Percentiles rank a stretch among this genome's conserved stretches.
phyloP scores from a whole-genome alignment of 1,139 yeast genomes.

The Diutina neorugosa region DNA sequence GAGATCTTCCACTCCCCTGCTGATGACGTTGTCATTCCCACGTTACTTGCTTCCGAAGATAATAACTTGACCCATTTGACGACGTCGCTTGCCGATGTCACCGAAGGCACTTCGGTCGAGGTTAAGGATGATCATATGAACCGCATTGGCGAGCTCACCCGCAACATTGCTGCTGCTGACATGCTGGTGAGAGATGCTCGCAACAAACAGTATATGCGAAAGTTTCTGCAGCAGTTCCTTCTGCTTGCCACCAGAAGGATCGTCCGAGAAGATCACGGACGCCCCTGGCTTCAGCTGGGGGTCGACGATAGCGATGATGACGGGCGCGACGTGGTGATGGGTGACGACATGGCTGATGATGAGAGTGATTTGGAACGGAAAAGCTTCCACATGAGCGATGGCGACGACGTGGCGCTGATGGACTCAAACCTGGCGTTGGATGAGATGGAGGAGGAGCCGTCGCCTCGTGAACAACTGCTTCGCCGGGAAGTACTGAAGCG shows the following conservation, averaged over 20 bases:
- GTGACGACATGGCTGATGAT: constrained; percentile 5
- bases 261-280: neutral
- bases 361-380: constrained; percentile 5
- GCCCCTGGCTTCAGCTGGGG: neutral
- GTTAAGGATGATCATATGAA: neutral
- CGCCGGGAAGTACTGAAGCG: neutral
- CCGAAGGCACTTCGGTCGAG: neutral
- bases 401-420: constrained; percentile 8
- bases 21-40: constrained; percentile 33
- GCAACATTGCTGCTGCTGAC: neutral
- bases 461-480: neutral
- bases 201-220: neutral
- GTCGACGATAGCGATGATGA: neutral
- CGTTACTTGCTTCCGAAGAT: neutral
- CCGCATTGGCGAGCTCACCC: neutral
- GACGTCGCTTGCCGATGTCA: neutral
- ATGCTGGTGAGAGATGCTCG: neutral
- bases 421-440: constrained; percentile 7
- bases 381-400: constrained; percentile 1
- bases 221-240: neutral
- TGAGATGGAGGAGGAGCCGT: constrained; percentile 18
- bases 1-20: constrained; percentile 45
- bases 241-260: neutral
- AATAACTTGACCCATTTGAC: neutral
- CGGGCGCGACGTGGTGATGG: constrained; percentile 1